Evolutionary conservation across 805 yeast genomes (phyloP).

Genomic region (Cyberlindnera saturnus): DNA sequence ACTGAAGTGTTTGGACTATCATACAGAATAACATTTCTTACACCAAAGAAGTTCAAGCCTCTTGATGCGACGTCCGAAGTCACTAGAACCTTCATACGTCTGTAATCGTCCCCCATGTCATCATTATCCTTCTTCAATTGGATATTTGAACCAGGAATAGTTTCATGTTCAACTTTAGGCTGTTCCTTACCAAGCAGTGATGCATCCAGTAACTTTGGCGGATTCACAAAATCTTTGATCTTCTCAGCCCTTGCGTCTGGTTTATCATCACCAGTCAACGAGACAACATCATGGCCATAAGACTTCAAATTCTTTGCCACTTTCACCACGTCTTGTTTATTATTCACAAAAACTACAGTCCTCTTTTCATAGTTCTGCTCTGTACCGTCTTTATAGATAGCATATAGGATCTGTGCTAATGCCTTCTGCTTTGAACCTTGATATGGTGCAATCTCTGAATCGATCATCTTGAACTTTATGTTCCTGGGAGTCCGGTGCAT

Average conservation of each 20-base stretch:
- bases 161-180: conserved; percentile 9
- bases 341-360: conserved; percentile 79
- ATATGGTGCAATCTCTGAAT: conserved; percentile 73
- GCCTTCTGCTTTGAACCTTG: conserved; percentile 81
- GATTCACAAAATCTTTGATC: conserved; percentile 57
- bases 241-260: conserved; percentile 53
- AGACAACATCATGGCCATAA: conserved; percentile 54
- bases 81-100: conserved; percentile 58
- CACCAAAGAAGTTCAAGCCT: conserved; percentile 80
- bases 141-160: conserved; percentile 31
- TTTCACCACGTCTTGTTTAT: conserved; percentile 53
- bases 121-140: conserved; percentile 13
- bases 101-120: not conserved
- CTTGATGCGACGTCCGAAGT: conserved; percentile 88
- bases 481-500: conserved; percentile 80
- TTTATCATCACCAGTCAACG: conserved; percentile 60
- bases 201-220: conserved; percentile 41
- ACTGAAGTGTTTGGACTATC: conserved; percentile 83
- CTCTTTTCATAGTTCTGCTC: conserved; percentile 74
- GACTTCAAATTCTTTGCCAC: conserved; percentile 49
- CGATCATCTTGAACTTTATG: conserved; percentile 67
- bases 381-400: conserved; percentile 77
- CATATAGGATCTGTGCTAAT: conserved; percentile 80
- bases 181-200: not conserved
- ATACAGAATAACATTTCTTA: conserved; percentile 74